phyloP scores from a whole-genome alignment of 1,284 basidiomycete species.

The Rhodotorula sp. region DNA sequence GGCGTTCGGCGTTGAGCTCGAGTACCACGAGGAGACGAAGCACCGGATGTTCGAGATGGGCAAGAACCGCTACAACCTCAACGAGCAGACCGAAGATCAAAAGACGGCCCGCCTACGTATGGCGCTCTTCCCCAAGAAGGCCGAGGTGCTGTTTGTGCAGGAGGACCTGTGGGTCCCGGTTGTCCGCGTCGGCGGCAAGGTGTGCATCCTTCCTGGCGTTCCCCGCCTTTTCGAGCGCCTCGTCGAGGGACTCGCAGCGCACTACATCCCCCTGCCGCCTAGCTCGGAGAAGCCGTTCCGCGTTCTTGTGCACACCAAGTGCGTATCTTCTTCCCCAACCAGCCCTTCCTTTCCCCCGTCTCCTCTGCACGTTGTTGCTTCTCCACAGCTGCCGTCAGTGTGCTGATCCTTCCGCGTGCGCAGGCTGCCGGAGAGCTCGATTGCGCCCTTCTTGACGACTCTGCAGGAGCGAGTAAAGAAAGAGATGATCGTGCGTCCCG shows the following conservation, averaged over 20 bases:
- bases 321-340: background rate
- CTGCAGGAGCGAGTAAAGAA: conserved; percentile 73
- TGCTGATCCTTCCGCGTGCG: too few species aligned
- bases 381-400: too few species aligned
- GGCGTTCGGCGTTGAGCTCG: conserved; percentile 68
- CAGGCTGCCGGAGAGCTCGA: conserved; percentile 80
- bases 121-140: conserved; percentile 45
- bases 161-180: conserved; percentile 53
- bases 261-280: conserved; percentile 45
- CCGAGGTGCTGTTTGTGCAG: conserved; percentile 45
- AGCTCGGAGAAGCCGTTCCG: conserved; percentile 43
- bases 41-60: conserved; percentile 71
- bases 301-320: conserved; percentile 44
- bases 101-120: conserved; percentile 41
- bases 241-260: conserved; percentile 38
- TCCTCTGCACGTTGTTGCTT: background rate
- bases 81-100: conserved; percentile 42
- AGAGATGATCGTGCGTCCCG: conserved; percentile 74
- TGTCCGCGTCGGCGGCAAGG: conserved; percentile 50
- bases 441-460: conserved; percentile 80
- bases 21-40: conserved; percentile 78
- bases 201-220: conserved; percentile 54
- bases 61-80: conserved; percentile 49
- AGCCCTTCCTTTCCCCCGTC: background rate
- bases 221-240: conserved; percentile 48